Base-by-base conservation (phyloP, 2,329 filamentous ascomycete species). In the Penicillium thymicola region DNA sequence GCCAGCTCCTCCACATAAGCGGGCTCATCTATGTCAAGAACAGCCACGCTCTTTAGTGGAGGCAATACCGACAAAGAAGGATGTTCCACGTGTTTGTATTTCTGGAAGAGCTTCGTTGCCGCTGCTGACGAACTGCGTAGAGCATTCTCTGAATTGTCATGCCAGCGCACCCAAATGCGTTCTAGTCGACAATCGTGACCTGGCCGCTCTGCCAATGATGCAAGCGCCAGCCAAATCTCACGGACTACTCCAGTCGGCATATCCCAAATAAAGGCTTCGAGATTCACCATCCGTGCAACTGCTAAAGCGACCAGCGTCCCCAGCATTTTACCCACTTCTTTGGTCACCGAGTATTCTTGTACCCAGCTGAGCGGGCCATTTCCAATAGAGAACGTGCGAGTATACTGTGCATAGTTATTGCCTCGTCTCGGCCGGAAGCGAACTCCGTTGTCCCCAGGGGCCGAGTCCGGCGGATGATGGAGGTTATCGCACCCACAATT, bases 301-400 rank as follows among this genome's bases (percentile, higher is more conserved):
- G 89, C 89, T 61, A 92, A 76, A 10, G 89, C 89, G 13, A 92
- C 89, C 48, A 94, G 76, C 1, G 89, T 93, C 5, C 89, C 89
- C n/a, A 94, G 80, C 89, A 94, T 92, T 76, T 93, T 94, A 3
- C 90, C 90, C 55, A 87, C 86, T 70, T 93, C 89, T 73, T 92
- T 92, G 2, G 84, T 87, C 65, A 93, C 89, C 60, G 89, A 83
- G 74, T 94, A 93, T 68, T 93, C 89, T 54, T 87, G 83, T 6
- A 92, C 89, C 88, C 88, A 92, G 62, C 89, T 84, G 7, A 82
- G 71, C 0, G 89, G 90, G 0, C 90, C 89, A 72, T 94, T 92
- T n/a, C 89, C 89, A 6, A 94, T 80, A 3, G 89, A 91, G 75
- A 94, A 94, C 70, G 92, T 92, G 62, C 87, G 84, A 6, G 87